Conservation (phyloP, 2,329 filamentous ascomycete genomes). For the Botrytis galanthina region DNA sequence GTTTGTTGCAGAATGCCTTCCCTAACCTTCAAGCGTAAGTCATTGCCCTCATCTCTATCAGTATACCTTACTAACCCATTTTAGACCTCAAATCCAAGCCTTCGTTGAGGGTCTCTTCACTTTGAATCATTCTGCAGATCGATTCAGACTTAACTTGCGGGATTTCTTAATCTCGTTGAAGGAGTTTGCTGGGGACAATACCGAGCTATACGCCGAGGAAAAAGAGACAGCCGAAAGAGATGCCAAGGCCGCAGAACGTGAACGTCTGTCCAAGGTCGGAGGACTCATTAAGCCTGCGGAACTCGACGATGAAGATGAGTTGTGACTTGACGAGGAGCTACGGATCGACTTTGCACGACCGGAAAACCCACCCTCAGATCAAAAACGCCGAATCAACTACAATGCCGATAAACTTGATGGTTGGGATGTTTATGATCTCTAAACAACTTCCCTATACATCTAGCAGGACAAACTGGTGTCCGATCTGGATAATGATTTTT, state of each 20-base stretch:
- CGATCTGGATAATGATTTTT: conserved; percentile 32
- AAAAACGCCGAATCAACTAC: conserved; percentile 17
- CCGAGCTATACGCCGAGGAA: conserved; percentile 89
- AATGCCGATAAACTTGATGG: conserved; percentile 51
- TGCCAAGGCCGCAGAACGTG: conserved; percentile 82
- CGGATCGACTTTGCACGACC: conserved; percentile 51
- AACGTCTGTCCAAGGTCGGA: conserved; percentile 90
- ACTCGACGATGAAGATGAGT: conserved; percentile 79
- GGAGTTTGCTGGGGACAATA: conserved; percentile 93
- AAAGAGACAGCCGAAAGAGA: conserved; percentile 88
- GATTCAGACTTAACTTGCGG: conserved; percentile 92
- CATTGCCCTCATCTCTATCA: background rate
- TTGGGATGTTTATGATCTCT: conserved; percentile 66
- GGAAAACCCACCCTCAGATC: conserved; percentile 17
- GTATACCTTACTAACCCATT: conserved; percentile 40
- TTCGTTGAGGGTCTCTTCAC: conserved; percentile 91
- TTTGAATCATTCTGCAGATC: conserved; percentile 82
- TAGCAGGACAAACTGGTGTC: conserved; percentile 16
- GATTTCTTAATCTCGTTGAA: conserved; percentile 97
- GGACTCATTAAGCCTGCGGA: conserved; percentile 97
- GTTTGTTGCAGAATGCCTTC: conserved; percentile 84
- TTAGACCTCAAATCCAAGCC: conserved; percentile 76
- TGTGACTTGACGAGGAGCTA: conserved; percentile 77
- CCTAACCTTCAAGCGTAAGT: conserved; percentile 86
- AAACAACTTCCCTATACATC: conserved; percentile 25